phyloP scores from a whole-genome alignment of 768 basidiomycete genomes.

The Termitomyces sp. region DNA sequence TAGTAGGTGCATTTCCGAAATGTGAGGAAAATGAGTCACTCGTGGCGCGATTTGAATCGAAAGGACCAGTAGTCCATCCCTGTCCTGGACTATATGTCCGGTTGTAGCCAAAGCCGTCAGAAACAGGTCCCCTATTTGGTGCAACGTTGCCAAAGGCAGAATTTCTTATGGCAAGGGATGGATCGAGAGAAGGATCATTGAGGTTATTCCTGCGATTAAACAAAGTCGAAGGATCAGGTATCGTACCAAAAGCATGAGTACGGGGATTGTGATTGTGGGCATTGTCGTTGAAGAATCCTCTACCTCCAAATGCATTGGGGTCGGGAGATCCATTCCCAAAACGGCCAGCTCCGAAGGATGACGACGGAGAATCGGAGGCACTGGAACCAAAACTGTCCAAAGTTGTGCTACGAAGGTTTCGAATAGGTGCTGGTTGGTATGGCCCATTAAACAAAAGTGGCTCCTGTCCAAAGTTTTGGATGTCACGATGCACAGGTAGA shows the following conservation, averaged over 20 bases:
- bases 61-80: slow-evolving; percentile 19
- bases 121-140: slow-evolving; percentile 27
- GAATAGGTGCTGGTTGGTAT: slow-evolving; percentile 66
- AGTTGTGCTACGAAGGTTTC: slow-evolving; percentile 57
- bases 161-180: slow-evolving; percentile 26
- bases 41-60: slow-evolving; percentile 15
- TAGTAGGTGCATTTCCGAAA: slow-evolving; percentile 13
- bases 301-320: slow-evolving; percentile 51
- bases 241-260: slow-evolving; percentile 20
- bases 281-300: slow-evolving; percentile 36
- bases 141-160: slow-evolving; percentile 28
- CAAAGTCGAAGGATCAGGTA: slow-evolving; percentile 24
- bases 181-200: slow-evolving; percentile 39
- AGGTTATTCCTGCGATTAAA: slow-evolving; percentile 36
- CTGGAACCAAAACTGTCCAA: slow-evolving; percentile 63
- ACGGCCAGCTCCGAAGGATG: slow-evolving; percentile 62
- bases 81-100: slow-evolving; percentile 31
- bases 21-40: slow-evolving; percentile 15
- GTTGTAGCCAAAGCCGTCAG: slow-evolving; percentile 38
- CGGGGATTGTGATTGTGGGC: slow-evolving; percentile 38
- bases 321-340: slow-evolving; percentile 72
- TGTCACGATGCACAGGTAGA: slow-evolving; percentile 40
- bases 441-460: slow-evolving; percentile 49
- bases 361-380: slow-evolving; percentile 68
- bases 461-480: slow-evolving; percentile 39